A percentile compares a stretch with the other conserved stretches of the same genome.
phyloP scores from a whole-genome alignment of 2,329 filamentous ascomycete genomes.

The Parascedosporium putredinis region DNA sequence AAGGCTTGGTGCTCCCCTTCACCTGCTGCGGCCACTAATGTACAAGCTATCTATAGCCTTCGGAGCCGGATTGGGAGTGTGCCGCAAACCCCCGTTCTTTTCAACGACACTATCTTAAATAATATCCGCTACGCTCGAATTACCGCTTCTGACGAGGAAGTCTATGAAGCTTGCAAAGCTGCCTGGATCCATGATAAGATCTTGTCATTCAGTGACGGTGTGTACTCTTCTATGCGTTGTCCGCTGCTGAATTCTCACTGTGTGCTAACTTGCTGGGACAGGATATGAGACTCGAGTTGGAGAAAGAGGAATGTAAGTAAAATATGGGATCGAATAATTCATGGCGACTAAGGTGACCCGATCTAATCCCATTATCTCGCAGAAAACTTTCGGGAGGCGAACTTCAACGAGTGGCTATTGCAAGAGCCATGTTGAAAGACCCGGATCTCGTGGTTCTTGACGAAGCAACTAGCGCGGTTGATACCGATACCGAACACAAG shows the following conservation, averaged over 20 bases:
- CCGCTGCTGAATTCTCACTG: constrained; percentile 12
- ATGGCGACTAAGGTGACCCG: no score
- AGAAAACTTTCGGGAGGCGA: constrained; percentile 57
- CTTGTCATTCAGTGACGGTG: constrained; percentile 39
- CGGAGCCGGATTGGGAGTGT: constrained; percentile 45
- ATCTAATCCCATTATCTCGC: no score
- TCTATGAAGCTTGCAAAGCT: constrained; percentile 42
- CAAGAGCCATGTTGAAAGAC: constrained; percentile 61
- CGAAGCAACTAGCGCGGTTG: constrained; percentile 68
- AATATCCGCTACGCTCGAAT: constrained; percentile 48
- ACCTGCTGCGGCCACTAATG: background rate
- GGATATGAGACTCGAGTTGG: constrained; percentile 40
- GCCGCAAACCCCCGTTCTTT: constrained; percentile 44
- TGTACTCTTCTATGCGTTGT: constrained; percentile 1
- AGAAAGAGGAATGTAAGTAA: constrained; percentile 35
- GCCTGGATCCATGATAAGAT: constrained; percentile 51
- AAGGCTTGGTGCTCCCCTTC: constrained; percentile 4
- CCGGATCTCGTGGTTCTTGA: constrained; percentile 69
- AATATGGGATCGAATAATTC: background rate
- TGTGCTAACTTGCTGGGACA: constrained; percentile 10
- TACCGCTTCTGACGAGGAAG: constrained; percentile 43
- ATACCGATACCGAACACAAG: constrained; percentile 57
- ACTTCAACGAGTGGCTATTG: constrained; percentile 56
- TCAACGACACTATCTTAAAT: constrained; percentile 49
- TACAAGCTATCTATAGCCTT: constrained; percentile 24